phyloP scores from a whole-genome alignment of 345 rosid species.

The Theobroma cacao region DNA sequence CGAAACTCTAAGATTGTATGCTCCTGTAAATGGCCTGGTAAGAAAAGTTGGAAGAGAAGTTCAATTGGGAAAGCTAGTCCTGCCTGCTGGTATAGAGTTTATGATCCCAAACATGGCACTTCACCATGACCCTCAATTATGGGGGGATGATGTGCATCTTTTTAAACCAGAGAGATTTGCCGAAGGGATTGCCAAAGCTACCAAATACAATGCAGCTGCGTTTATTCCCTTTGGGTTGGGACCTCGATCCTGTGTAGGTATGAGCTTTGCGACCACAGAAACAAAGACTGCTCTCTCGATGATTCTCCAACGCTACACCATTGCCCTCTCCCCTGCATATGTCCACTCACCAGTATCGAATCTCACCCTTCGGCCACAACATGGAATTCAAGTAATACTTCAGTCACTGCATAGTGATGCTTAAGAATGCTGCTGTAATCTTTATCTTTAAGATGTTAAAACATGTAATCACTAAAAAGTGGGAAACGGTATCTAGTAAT shows the following conservation, averaged over 20 bases:
- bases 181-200: constrained; percentile 44
- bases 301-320: constrained; percentile 45
- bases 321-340: constrained; percentile 36
- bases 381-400: constrained; percentile 41
- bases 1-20: constrained; percentile 35
- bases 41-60: constrained; percentile 22
- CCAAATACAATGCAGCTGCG: constrained; percentile 28
- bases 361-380: constrained; percentile 28
- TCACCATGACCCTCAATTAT: constrained; percentile 34
- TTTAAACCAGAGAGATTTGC: constrained; percentile 46
- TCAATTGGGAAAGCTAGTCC: constrained; percentile 26
- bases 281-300: constrained; percentile 41
- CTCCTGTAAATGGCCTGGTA: constrained; percentile 9
- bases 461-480: background rate
- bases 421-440: background rate
- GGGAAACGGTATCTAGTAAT: background rate
- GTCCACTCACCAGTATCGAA: constrained; percentile 32
- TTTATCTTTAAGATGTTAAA: background rate
- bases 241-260: constrained; percentile 37
- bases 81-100: constrained; percentile 28
- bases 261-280: constrained; percentile 32
- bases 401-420: constrained; percentile 9
- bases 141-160: constrained; percentile 39
- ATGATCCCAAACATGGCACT: constrained; percentile 16
- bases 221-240: constrained; percentile 43